Evolutionary conservation across 169 alveolate genomes (phyloP).

Genomic region (Toxoplasma gondii): DNA sequence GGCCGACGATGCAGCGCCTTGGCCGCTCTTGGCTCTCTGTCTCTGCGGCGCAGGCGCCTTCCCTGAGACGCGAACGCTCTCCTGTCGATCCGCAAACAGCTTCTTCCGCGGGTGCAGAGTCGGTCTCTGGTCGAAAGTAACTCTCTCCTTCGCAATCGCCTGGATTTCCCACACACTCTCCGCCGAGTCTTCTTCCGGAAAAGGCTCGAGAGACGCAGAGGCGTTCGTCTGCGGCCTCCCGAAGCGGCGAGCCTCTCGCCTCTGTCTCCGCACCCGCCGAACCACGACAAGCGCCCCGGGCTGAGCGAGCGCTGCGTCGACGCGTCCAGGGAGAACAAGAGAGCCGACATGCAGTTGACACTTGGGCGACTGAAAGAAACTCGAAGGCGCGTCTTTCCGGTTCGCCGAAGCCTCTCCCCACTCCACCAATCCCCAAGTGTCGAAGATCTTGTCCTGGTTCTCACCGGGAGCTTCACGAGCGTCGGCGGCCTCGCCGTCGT

Average conservation of each 20-base stretch:
- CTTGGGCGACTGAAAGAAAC: background rate
- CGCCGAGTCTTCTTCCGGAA: background rate
- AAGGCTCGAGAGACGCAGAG: too few relatives aligned
- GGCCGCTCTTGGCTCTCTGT: background rate
- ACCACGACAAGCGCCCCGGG: background rate
- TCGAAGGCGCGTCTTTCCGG: background rate
- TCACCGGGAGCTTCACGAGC: background rate
- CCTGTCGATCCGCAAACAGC: background rate
- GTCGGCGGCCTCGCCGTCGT: background rate
- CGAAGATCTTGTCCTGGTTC: background rate
- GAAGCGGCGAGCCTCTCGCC: background rate
- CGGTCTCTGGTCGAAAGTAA: background rate
- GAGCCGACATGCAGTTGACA: constrained; percentile 15
- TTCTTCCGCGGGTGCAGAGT: background rate
- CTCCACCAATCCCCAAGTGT: background rate
- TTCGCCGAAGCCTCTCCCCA: background rate
- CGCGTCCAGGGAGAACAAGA: constrained; percentile 23
- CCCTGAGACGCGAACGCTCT: background rate
- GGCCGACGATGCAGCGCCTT: background rate
- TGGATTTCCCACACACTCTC: constrained; percentile 21
- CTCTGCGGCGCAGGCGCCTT: background rate
- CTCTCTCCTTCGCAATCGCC: background rate
- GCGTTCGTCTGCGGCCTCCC: background rate
- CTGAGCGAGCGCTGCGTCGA: background rate
- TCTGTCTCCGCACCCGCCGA: background rate